Base-by-base conservation (phyloP, 2,329 filamentous ascomycete genomes). In the Aspergillus fischeri region DNA sequence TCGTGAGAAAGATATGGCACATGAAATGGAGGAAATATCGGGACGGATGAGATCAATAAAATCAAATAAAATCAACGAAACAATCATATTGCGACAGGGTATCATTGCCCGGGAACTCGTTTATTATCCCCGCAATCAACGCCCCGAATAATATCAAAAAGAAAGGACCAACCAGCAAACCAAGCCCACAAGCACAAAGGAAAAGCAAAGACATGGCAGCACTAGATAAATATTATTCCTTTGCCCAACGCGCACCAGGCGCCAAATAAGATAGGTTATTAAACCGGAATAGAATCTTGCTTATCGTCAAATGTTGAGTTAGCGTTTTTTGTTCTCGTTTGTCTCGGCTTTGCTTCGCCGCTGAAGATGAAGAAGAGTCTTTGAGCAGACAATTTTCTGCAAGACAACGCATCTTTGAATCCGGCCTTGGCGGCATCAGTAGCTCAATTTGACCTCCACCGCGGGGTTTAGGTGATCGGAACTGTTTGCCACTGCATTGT, bases 401-500 rank as follows among this genome's bases (percentile, higher is more conserved):
- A 25, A 24, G 6, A 25, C 10, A 5, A 17, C 44, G 44, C 24
- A 47, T 24, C 6, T 7, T 21, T 21, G 2, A 45, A 53, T 20
- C 35, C 32, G 28, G 21, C 73, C 60, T 80, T 76, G 35, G 75
- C 75, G 32, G 73, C 67, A 27, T 78, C 77, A 63, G 75, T 77
- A 70, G 77, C 77, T 82, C 77, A 85, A 69, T 81, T 82, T 67
- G 76, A 80, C 70, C 78, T 84, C 69, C 74, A 75, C 47, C 66
- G 74, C 57, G 66, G 69, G 62, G 50, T 45, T 62, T 49, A 44
- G 28, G 10, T 49, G 51, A 8, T 60, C 57, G n/a, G 52, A 21
- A n/a, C 49, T 54, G 24, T 56, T 14, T 21, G 42, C 44, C 2
- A 57, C 51, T 14, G 67, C 59, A 41, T 67, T 73, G 52, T 78